Percentiles rank a stretch among this genome's conserved stretches.
Conservation (phyloP, 345 rosid species). For the Arabidopsis arenosa region DNA sequence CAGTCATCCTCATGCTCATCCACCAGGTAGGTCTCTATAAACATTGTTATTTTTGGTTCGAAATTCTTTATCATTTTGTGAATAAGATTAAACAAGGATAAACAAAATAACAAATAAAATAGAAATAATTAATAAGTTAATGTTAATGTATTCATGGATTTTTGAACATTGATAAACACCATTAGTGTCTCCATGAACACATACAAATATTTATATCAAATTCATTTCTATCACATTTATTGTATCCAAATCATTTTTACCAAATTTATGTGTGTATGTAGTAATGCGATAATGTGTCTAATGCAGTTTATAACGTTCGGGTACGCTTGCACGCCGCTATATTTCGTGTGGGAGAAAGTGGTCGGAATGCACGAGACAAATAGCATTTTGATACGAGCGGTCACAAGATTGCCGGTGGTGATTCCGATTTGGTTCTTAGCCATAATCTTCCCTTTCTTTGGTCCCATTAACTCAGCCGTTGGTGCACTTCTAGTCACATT, state of each 20-base stretch:
- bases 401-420: constrained; percentile 75
- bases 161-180: no score
- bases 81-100: not conserved
- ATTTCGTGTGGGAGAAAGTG: constrained; percentile 93
- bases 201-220: no score
- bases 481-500: constrained; percentile 86
- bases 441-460: constrained; percentile 85
- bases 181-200: no score
- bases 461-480: constrained; percentile 89
- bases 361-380: constrained; percentile 80
- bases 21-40: constrained; percentile 60
- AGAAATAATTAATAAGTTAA: no score
- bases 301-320: constrained; percentile 88
- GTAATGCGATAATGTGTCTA: not conserved
- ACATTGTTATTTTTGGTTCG: not conserved
- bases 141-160: no score
- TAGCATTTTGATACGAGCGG: constrained; percentile 71
- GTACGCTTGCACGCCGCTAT: constrained; percentile 79
- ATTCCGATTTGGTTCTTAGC: constrained; percentile 89
- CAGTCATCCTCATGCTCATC: constrained; percentile 79
- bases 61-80: not conserved
- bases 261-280: not conserved
- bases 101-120: no score
- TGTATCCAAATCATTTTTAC: no score
- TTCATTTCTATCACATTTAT: no score